These are phyloP conservation scores for Mesembryanthemum crystallinum DNA, from an alignment of 148 eudicot genomes.

Conservation along the genomic window DNA sequence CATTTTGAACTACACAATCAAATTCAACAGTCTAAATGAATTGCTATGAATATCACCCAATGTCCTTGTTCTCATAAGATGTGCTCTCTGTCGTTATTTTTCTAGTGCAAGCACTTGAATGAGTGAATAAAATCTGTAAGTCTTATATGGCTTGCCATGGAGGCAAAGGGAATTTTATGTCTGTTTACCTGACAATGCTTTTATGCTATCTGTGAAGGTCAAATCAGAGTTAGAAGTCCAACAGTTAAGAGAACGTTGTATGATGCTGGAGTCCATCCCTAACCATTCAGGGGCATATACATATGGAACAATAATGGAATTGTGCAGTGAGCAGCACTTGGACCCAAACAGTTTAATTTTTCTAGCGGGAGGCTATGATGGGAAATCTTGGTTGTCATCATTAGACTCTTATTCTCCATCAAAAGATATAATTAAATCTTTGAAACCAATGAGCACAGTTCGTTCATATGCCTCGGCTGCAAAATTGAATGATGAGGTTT, in stretches of 20 bases:
- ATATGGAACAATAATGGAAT: conserved; percentile 19
- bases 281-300: conserved; percentile 19
- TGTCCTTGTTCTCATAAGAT: neutral
- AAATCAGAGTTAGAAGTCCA: conserved; percentile 42
- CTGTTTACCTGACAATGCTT: neutral
- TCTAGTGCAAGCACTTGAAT: neutral
- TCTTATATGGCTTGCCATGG: neutral
- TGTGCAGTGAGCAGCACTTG: conserved; percentile 33
- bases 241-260: conserved; percentile 35
- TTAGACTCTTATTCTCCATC: conserved; percentile 60
- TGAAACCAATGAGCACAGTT: conserved; percentile 49
- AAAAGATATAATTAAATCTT: conserved; percentile 44
- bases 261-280: conserved; percentile 31
- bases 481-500: conserved; percentile 55
- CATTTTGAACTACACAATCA: too few relatives aligned
- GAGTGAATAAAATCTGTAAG: neutral
- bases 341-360: conserved; percentile 44
- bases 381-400: conserved; percentile 50
- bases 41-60: neutral
- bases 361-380: conserved; percentile 73
- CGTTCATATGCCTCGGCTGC: conserved; percentile 62
- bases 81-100: neutral
- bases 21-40: too few relatives aligned
- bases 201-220: conserved; percentile 31
- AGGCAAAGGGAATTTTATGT: neutral